These are phyloP conservation scores for Penicillium digitatum DNA, from an alignment of 2,329 filamentous ascomycete species.

Conservation along the genomic window DNA sequence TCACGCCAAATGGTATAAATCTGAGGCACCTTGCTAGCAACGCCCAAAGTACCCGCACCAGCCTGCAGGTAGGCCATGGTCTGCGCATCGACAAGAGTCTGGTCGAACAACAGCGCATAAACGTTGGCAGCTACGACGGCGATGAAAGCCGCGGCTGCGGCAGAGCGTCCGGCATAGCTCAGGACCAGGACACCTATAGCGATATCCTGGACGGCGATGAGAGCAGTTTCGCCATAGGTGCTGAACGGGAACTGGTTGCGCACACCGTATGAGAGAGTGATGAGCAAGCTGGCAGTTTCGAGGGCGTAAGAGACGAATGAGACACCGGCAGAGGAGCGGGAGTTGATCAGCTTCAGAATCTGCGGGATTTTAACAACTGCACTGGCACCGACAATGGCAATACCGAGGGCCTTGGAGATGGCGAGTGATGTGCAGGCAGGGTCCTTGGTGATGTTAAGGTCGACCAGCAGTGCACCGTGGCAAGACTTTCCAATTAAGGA, in stretches of 20 bases:
- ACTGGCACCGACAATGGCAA: conserved; percentile 87
- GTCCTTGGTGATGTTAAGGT: conserved; percentile 71
- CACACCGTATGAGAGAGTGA: conserved; percentile 86
- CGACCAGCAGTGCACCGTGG: conserved; percentile 80
- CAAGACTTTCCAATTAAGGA: conserved; percentile 78
- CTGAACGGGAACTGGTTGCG: conserved; percentile 91
- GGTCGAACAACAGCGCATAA: conserved; percentile 64
- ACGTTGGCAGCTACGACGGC: conserved; percentile 67
- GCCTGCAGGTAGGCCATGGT: conserved; percentile 74
- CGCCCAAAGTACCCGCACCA: conserved; percentile 73
- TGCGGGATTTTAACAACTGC: conserved; percentile 95
- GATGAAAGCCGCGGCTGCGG: conserved; percentile 71
- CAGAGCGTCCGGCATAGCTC: conserved; percentile 68
- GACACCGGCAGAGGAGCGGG: conserved; percentile 75
- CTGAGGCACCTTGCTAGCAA: conserved; percentile 91
- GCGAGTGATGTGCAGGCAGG: conserved; percentile 80
- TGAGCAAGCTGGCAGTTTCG: conserved; percentile 82
- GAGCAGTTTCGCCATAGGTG: conserved; percentile 90
- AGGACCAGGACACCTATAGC: conserved; percentile 83
- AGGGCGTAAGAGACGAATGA: conserved; percentile 89
- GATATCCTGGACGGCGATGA: conserved; percentile 90
- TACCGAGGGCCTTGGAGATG: conserved; percentile 85
- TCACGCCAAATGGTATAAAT: conserved; percentile 80
- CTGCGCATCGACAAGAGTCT: conserved; percentile 61
- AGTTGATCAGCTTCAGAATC: conserved; percentile 83